Conservation (phyloP, 1,284 basidiomycete species). For the Mycosarcoma maydis region DNA sequence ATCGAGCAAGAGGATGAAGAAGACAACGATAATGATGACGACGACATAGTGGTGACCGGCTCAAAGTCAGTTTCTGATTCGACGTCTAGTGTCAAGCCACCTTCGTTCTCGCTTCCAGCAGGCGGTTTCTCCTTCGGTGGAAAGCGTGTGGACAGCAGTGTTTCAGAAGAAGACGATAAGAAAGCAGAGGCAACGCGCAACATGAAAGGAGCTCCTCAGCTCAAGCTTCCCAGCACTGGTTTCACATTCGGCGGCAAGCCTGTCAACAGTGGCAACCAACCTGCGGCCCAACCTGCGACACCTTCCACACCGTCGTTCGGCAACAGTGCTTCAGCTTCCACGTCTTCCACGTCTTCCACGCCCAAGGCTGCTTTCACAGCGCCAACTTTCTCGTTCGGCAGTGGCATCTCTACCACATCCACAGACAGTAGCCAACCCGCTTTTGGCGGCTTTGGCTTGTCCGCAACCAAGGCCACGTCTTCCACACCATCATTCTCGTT, state of each 20-base stretch:
- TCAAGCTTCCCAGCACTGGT: slow-evolving; percentile 15
- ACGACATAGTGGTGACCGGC: slow-evolving; percentile 20
- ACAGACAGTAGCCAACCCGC: too few species aligned
- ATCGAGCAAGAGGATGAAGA: slow-evolving; percentile 12
- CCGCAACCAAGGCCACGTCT: slow-evolving; percentile 1
- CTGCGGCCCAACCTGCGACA: slow-evolving; percentile 1
- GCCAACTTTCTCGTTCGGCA: slow-evolving; percentile 12
- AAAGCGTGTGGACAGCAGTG: slow-evolving; percentile 14
- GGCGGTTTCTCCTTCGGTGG: slow-evolving; percentile 47
- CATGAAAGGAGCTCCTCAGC: slow-evolving; percentile 36
- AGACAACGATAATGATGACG: slow-evolving; percentile 14
- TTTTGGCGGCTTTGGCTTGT: too few species aligned
- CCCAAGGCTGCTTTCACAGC: background rate
- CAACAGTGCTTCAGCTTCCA: background rate
- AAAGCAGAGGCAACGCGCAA: slow-evolving; percentile 34
- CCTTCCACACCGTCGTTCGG: slow-evolving; percentile 2
- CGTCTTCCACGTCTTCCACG: too few species aligned
- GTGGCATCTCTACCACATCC: background rate
- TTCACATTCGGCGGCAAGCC: slow-evolving; percentile 43
- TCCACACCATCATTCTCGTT: slow-evolving; percentile 1
- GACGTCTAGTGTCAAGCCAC: slow-evolving; percentile 11
- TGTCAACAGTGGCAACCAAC: slow-evolving; percentile 18
- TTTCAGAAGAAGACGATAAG: slow-evolving; percentile 16
- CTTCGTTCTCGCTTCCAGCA: slow-evolving; percentile 31
- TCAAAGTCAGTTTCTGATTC: slow-evolving; percentile 16